Percentiles rank a stretch among this genome's conserved stretches.
Conservation (phyloP, 257 asterid genomes). For the Handroanthus guayacan region DNA sequence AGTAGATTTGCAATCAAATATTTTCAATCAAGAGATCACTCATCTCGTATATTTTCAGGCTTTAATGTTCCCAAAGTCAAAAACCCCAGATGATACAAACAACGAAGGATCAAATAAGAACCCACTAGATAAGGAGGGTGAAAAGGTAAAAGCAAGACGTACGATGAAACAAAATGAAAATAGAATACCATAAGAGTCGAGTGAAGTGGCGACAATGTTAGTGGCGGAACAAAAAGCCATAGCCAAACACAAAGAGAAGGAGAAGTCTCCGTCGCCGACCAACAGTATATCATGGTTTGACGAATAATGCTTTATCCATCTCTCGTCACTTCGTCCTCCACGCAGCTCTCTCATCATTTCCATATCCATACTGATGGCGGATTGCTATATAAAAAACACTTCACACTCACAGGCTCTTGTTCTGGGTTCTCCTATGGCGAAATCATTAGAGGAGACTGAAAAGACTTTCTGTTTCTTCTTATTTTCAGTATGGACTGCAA, state of each 20-base stretch:
- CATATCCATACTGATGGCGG: constrained; percentile 1
- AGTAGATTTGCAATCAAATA: background rate
- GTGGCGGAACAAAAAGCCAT: constrained; percentile 53
- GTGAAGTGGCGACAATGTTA: constrained; percentile 67
- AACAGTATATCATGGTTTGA: constrained; percentile 54
- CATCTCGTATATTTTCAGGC: background rate
- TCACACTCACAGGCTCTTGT: too few relatives aligned
- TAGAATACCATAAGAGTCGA: constrained; percentile 57
- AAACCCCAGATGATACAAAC: background rate
- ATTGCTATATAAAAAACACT: background rate
- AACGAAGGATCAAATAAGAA: background rate
- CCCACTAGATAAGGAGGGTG: too few relatives aligned
- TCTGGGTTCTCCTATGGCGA: background rate
- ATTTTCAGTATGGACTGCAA: background rate
- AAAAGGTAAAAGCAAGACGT: background rate
- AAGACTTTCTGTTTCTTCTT: background rate
- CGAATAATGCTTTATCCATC: constrained; percentile 56
- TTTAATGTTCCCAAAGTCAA: background rate
- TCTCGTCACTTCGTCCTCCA: constrained; percentile 34
- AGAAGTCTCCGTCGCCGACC: constrained; percentile 79
- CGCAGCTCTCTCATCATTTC: background rate
- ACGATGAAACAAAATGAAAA: background rate
- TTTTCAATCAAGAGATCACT: background rate
- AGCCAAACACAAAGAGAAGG: constrained; percentile 57
- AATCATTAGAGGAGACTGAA: background rate